A percentile compares a stretch with the other conserved stretches of the same genome.
These are phyloP conservation scores for Coniferiporia sulphurascens DNA, from an alignment of 1,284 basidiomycete genomes.

Conservation along the genomic window DNA sequence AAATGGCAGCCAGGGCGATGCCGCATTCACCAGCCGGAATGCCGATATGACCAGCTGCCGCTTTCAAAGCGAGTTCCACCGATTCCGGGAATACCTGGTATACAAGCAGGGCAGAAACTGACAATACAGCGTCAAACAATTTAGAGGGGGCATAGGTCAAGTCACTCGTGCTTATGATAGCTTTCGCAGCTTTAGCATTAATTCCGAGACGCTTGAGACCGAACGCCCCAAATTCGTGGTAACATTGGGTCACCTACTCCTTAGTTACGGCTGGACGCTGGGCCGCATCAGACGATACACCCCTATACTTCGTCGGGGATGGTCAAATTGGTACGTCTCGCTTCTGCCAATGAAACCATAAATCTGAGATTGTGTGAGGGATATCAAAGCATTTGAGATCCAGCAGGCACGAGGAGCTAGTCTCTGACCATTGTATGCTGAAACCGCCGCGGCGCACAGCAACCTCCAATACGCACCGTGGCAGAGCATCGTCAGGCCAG, in stretches of 20 bases:
- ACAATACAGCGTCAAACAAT: no score
- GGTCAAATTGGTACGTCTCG: background rate
- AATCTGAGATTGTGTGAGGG: background rate
- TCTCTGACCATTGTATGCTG: background rate
- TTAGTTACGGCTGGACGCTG: background rate
- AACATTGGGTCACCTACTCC: background rate
- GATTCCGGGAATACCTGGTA: no score
- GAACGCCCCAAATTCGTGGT: background rate
- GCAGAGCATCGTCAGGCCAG: background rate
- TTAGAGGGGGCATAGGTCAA: background rate
- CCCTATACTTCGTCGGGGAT: background rate
- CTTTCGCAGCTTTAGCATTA: background rate
- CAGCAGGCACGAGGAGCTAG: background rate
- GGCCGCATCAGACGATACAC: background rate
- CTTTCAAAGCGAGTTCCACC: no score
- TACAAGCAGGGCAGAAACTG: no score
- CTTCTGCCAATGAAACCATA: background rate
- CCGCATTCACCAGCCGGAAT: no score
- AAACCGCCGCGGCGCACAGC: background rate
- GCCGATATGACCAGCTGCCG: no score
- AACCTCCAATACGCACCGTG: background rate
- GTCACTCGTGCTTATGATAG: background rate
- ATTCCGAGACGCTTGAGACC: background rate
- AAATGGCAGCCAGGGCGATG: no score
- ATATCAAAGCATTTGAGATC: background rate